Evolutionary conservation across 2,329 filamentous ascomycete species (phyloP), one percentile per base, ranked within the genome.

Genomic region (Cordyceps tenuipes): DNA sequence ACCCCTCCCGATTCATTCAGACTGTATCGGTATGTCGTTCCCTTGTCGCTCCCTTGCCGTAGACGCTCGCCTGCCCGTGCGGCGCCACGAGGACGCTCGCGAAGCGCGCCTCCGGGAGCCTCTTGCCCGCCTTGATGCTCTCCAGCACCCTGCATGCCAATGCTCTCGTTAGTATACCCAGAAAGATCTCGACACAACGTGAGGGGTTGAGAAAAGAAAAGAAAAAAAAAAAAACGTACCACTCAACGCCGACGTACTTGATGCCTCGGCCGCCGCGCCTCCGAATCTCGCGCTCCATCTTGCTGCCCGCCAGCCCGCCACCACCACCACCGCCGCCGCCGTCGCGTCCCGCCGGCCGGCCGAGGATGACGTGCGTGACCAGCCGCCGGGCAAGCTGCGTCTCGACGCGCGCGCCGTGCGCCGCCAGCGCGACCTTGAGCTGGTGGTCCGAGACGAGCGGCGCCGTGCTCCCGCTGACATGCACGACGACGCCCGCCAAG

Each of bases 361-460:
- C 90, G 6, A 96, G 73, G 60, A 97, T 88, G 63, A 97, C 88
- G 72, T 97, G 92, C 39, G 91, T 96, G 65, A 96, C 90, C 55
- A 81, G 82, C 43, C 85, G 82, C 49, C 90, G 82, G 10, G 84
- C 87, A 10, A 96, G 82, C 61, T 85, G 80, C 41, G 91, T 81
- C 3, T 89, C 87, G 65, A 90, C 78, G 47, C 75, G 78, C 0
- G 85, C 93, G 21, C 92, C 93, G 68, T 96, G 84, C 60, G 85
- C 79, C 5, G 81, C 83, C 43, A 97, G 80, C 17, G 95, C 72
- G 59, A 86, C 85, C 77, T 94, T 95, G 61, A 97, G 81, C 70
- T 84, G 88, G 75, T 96, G 89, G 72, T 97, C 92, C 15, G 90
- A 95, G 63, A 96, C 82, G 26, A 84, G 73, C 1, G 92, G 91